Evolutionary conservation across 164 flowering plant genomes (phyloP), one percentile per base, ranked within the genome.

Genomic region (Hamamelis virginiana): DNA sequence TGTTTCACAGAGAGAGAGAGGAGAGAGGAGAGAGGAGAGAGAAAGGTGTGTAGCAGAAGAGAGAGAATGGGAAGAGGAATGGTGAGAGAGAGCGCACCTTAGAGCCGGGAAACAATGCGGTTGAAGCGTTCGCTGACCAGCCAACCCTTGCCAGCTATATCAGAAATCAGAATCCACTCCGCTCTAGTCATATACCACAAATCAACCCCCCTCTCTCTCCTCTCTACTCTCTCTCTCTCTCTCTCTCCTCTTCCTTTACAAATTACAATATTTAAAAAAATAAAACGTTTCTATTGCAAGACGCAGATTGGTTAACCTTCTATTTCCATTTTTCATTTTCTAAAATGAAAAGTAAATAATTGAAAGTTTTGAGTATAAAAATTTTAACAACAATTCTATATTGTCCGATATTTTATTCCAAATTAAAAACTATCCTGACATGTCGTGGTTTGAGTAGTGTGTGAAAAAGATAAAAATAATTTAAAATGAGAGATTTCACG

Each of bases 61-160:
- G 50, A 59, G 57, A 58, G 57, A 46, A 19, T 11, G 56, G 18
- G 53, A 41, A 46, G 53, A 64, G 53, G 56, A 27, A 9, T 1
- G 21, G 45, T 8, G 45, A 66, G 26, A 53, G 64, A 59, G 67
- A 55, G 66, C 10, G 25, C 12, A 77, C 66, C 74, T 68, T 47
- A 12, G 60, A 66, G 22, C 64, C 72, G 75, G 59, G 63, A 58
- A 71, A 64, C 41, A 69, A 73, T 72, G 80, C 80, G 64, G 76
- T 71, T 67, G 81, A 79, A 80, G 68, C 80, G 79, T 70, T 76
- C 75, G 75, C 80, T 69, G 80, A 67, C 78, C 11, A 63, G 65
- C 67, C 60, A 65, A 72, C 72, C 73, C 59, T 58, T 53, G 80
- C 72, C 76, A 76, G 73, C 72, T 65, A 67, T 63, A 13, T 51